Evolutionary conservation across 805 yeast species (phyloP), one percentile per base, ranked within the genome.

Genomic region (Saccharomycopsis babjevae): DNA sequence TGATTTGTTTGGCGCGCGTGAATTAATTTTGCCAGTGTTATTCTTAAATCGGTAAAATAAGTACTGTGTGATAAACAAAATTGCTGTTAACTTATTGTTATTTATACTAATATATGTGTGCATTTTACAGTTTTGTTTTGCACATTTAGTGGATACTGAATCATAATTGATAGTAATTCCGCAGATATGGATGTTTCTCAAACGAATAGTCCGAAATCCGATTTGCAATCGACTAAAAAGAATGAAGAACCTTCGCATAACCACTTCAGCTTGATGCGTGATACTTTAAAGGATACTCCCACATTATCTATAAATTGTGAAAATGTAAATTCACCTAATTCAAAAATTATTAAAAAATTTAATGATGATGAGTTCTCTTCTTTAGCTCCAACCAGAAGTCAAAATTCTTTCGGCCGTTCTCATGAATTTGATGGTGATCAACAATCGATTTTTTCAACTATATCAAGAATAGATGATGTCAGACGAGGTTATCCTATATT

Each of bases 221-320:
- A 22, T 22, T 5, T 22, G 4, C 52, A 46, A 22, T 25, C 52
- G 15, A 10, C 8, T 16, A 46, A 25, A 1, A 18, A 46, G n/a
- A 22, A 46, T 22, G 52, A 46, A 20, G 52, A 46, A 7, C 22
- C 13, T 11, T 46, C 32, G n/a, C 52, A 13, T 11, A 46, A 22
- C 32, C 52, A 46, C 16, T 46, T 46, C 25, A 46, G 18, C n/a
- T 25, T 46, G n/a, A 46, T 20, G 32, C 52, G 32, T 15, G 52
- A 46, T 22, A 46, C 25, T 22, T 52, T 59, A 56, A 60, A 57
- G 38, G 64, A 52, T 15, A 32, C n/a, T 15, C 61, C 64, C 2
- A 50, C 61, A 56, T 32, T 56, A n/a, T 62, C 64, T 7, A 28
- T 62, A 8, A 62, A 59, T 30, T 30, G 59, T 15, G 64, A 62